These are phyloP conservation scores for Aspergillus vadensis DNA, from an alignment of 2,329 filamentous ascomycete genomes.

Conservation along the genomic window DNA sequence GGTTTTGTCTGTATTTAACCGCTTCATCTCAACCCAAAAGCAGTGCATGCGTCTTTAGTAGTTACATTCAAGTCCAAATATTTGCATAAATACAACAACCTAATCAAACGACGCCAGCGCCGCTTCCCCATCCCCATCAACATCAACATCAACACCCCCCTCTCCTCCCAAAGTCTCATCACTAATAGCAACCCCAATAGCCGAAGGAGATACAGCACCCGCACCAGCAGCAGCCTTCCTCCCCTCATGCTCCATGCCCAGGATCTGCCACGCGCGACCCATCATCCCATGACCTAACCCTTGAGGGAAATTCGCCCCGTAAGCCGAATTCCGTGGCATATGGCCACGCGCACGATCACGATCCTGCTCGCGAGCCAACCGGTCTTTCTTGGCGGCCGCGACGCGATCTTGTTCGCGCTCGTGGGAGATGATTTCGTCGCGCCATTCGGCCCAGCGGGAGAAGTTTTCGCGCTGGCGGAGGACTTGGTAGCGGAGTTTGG, in stretches of 20 bases:
- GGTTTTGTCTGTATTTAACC: too few relatives aligned
- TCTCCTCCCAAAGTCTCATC: too few relatives aligned
- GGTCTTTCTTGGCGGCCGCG: conserved; percentile 36
- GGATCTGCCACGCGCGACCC: conserved; percentile 44
- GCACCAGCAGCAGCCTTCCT: not conserved
- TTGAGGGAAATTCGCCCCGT: conserved; percentile 33
- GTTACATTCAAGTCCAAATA: too few relatives aligned
- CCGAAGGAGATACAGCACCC: too few relatives aligned
- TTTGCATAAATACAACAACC: too few relatives aligned
- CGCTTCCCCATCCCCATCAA: too few relatives aligned
- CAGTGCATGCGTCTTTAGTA: too few relatives aligned
- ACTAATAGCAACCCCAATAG: too few relatives aligned
- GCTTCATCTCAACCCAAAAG: too few relatives aligned
- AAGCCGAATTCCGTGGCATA: conserved; percentile 27
- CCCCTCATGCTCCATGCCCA: conserved; percentile 41
- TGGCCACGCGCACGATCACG: conserved; percentile 33
- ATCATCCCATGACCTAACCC: conserved; percentile 43
- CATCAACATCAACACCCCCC: too few relatives aligned
- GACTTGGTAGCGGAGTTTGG: conserved; percentile 46
- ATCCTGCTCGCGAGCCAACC: conserved; percentile 31
- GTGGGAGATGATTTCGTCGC: conserved; percentile 42
- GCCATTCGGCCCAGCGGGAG: conserved; percentile 50
- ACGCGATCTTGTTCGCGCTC: conserved; percentile 42
- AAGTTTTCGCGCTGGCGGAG: conserved; percentile 49
- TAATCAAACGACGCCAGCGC: too few relatives aligned